Conservation (phyloP, 2,329 filamentous ascomycete genomes). For the Sporothrix schenckii region DNA sequence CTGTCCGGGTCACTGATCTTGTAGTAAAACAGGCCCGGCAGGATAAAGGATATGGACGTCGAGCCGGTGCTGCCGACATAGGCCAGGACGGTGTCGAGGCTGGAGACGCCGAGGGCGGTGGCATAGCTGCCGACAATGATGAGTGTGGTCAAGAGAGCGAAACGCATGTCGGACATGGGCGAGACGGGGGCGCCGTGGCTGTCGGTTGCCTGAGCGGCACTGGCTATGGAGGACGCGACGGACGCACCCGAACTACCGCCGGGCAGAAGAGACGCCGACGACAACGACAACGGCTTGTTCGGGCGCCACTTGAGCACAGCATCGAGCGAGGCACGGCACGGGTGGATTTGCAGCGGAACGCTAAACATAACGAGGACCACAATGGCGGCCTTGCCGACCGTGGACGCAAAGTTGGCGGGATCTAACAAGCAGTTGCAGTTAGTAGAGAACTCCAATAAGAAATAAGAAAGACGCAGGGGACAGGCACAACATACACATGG, state of each 20-base stretch:
- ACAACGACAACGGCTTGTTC: constrained; percentile 43
- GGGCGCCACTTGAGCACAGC: constrained; percentile 94
- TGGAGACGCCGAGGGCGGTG: constrained; percentile 87
- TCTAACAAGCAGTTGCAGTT: constrained; percentile 49
- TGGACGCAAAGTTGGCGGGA: constrained; percentile 75
- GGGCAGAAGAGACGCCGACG: constrained; percentile 37
- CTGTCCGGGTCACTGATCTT: constrained; percentile 94
- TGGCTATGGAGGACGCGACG: constrained; percentile 39
- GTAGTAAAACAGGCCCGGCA: constrained; percentile 96
- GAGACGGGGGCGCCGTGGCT: constrained; percentile 59
- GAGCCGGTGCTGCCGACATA: constrained; percentile 95
- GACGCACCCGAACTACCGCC: constrained; percentile 43
- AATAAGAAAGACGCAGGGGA: not conserved
- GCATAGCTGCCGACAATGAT: constrained; percentile 85
- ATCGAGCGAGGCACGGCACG: constrained; percentile 91
- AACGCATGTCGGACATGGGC: constrained; percentile 81
- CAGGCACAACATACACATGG: constrained; percentile 69
- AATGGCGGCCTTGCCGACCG: constrained; percentile 91
- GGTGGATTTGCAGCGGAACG: constrained; percentile 92
- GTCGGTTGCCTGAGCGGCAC: constrained; percentile 42
- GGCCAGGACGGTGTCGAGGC: constrained; percentile 85
- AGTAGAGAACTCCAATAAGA: not conserved
- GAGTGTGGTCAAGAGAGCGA: constrained; percentile 82
- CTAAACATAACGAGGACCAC: constrained; percentile 96
- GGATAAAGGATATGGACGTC: constrained; percentile 94